These are phyloP conservation scores for Carallia brachiata DNA, from an alignment of 345 rosid genomes.

Conservation along the genomic window DNA sequence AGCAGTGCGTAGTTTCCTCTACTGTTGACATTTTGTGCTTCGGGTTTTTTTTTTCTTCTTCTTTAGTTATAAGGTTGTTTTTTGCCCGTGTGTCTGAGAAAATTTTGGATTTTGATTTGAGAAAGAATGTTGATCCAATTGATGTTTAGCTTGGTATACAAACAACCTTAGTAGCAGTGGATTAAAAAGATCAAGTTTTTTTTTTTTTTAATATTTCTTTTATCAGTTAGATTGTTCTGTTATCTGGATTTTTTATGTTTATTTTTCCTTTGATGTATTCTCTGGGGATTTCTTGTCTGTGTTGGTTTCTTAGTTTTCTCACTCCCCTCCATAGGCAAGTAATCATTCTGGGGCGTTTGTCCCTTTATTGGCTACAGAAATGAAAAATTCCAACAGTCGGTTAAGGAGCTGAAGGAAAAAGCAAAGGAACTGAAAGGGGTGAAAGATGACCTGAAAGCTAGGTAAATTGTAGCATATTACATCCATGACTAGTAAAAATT, in stretches of 20 bases:
- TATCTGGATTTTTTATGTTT: background rate
- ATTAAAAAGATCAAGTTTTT: background rate
- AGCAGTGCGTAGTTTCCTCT: too few relatives aligned
- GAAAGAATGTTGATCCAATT: background rate
- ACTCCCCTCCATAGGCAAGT: too few relatives aligned
- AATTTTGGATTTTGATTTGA: too few relatives aligned
- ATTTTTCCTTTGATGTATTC: background rate
- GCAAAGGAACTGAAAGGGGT: slow-evolving; percentile 65
- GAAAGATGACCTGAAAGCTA: slow-evolving; percentile 65
- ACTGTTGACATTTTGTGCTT: too few relatives aligned
- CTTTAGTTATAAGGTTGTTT: too few relatives aligned
- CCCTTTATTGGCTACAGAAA: slow-evolving; percentile 41
- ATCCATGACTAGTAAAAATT: slow-evolving; percentile 1
- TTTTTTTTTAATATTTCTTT: background rate
- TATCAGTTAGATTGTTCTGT: background rate
- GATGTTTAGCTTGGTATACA: background rate
- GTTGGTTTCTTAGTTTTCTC: background rate
- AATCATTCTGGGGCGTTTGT: background rate
- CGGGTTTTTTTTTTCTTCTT: too few relatives aligned
- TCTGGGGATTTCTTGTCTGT: background rate
- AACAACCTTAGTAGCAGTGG: background rate
- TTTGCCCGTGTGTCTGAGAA: too few relatives aligned
- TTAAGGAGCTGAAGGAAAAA: slow-evolving; percentile 75
- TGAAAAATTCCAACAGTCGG: slow-evolving; percentile 70
- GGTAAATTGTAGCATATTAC: slow-evolving; percentile 44